Evolutionary conservation across 768 basidiomycete genomes (phyloP), one percentile per base, ranked within the genome.

Genomic region (Auriscalpium vulgare): DNA sequence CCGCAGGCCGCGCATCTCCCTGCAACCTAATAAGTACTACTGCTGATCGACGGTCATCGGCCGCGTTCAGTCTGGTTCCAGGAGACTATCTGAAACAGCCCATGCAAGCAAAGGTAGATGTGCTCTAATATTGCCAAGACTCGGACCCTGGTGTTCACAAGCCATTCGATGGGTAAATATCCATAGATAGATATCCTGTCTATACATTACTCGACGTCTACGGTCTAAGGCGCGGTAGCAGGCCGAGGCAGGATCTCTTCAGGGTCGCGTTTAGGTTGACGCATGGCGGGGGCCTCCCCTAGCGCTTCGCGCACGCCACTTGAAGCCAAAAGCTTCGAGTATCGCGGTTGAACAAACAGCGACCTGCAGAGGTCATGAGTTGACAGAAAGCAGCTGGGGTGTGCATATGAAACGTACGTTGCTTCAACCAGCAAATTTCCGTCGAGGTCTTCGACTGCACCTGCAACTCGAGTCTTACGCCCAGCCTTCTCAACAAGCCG

Each of bases 281-380:
- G 60, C 7, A 57, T 50, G 9, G 63, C 54, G 11, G 63, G 54
- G 14, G 81, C 80, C 52, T 80, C 78, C 8, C 91, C 91, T 71
- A 93, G 78, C 1, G 81, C 78, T 59, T 85, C 79, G 54, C 76
- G 78, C 1, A 92, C 68, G 3, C 78, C 75, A 1, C 71, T 72
- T 38, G 78, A 78, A 61, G 83, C 82, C 29, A 97, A 75, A 50
- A 93, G 74, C 55, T 85, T 82, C 2, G 94, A 88, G 63, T 95
- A 93, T 56, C 82, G 84, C 1, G 95, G 95, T 64, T 97, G 92
- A 13, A 97, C 82, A 64, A 95, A 97, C 38, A 86, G 75, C 0
- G 82, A 89, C 0, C 90, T 91, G 34, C 4, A 14, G 36, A n/a
- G 40, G 4, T 46, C 48, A 44, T n/a, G n/a, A 29, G 29, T 36